Conservation (phyloP, 495 filamentous ascomycete species). For the Penicillium bovifimosum region DNA sequence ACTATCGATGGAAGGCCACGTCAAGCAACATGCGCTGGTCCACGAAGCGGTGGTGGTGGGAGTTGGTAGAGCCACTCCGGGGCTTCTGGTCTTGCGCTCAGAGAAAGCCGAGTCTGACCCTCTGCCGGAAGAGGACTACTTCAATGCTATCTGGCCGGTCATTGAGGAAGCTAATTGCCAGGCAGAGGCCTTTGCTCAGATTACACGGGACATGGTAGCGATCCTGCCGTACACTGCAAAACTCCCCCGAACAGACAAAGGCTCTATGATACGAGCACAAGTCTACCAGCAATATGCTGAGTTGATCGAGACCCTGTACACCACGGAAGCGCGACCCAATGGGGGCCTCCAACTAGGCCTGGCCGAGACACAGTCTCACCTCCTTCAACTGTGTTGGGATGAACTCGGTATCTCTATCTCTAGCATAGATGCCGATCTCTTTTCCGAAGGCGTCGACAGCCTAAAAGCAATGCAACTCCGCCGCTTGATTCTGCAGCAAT, state of each 20-base stretch:
- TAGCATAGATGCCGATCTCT: conserved; percentile 44
- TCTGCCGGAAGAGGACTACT: conserved; percentile 35
- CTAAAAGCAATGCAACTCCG: conserved; percentile 57
- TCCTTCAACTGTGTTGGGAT: conserved; percentile 37
- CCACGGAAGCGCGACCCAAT: conserved; percentile 24
- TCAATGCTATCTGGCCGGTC: conserved; percentile 43
- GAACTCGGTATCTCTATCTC: conserved; percentile 36
- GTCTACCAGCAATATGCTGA: conserved; percentile 44
- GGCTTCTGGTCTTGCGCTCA: conserved; percentile 47
- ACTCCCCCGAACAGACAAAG: conserved; percentile 51
- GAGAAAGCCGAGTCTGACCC: conserved; percentile 21
- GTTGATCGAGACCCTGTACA: conserved; percentile 45
- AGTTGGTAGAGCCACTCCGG: conserved; percentile 42
- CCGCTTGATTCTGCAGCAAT: conserved; percentile 42
- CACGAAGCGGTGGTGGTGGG: conserved; percentile 58
- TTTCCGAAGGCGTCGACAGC: conserved; percentile 52
- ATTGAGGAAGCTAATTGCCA: conserved; percentile 45
- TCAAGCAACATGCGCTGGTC: conserved; percentile 47
- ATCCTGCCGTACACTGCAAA: conserved; percentile 36
- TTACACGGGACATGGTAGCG: conserved; percentile 50
- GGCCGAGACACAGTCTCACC: conserved; percentile 33
- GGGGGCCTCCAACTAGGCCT: conserved; percentile 34
- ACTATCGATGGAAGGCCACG: conserved; percentile 51
- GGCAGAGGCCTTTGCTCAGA: conserved; percentile 50
- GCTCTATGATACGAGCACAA: conserved; percentile 50